phyloP scores from a whole-genome alignment of 1,139 yeast genomes.

The Meyerozyma carpophila region DNA sequence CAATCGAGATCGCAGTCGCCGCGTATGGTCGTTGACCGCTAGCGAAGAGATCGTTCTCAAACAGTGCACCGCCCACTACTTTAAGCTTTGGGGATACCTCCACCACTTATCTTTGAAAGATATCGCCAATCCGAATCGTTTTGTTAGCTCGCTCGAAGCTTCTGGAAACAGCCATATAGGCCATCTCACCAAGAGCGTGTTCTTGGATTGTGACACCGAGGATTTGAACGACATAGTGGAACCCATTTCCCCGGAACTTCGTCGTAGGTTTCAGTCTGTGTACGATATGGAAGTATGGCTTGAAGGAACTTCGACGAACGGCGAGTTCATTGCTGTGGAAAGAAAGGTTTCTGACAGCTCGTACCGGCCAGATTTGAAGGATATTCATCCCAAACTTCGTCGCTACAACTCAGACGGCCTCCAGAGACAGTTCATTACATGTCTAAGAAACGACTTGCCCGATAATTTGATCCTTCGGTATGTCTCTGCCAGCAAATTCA shows the following conservation, averaged over 20 bases:
- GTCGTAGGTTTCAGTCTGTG: background rate
- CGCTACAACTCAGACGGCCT: background rate
- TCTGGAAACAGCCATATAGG: background rate
- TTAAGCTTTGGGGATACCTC: slow-evolving; percentile 57
- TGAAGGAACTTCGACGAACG: background rate
- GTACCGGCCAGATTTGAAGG: background rate
- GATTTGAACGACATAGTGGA: background rate
- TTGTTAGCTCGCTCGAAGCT: background rate
- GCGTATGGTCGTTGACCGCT: slow-evolving; percentile 52
- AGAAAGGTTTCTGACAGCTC: background rate
- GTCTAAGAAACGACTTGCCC: slow-evolving; percentile 55
- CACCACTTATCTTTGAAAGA: slow-evolving; percentile 26
- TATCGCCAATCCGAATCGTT: background rate
- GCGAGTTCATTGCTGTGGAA: background rate
- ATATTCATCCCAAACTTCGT: background rate
- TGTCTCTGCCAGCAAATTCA: slow-evolving; percentile 71
- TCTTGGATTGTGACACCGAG: background rate
- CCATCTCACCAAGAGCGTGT: background rate
- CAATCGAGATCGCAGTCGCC: background rate
- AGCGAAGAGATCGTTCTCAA: slow-evolving; percentile 66
- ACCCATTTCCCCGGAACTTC: background rate
- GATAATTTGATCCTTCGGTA: slow-evolving; percentile 66
- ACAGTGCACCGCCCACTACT: slow-evolving; percentile 67
- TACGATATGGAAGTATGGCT: slow-evolving; percentile 1
- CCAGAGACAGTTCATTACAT: background rate